Conservation (phyloP, 106 monocot genomes). For the Agapanthus africanus region DNA sequence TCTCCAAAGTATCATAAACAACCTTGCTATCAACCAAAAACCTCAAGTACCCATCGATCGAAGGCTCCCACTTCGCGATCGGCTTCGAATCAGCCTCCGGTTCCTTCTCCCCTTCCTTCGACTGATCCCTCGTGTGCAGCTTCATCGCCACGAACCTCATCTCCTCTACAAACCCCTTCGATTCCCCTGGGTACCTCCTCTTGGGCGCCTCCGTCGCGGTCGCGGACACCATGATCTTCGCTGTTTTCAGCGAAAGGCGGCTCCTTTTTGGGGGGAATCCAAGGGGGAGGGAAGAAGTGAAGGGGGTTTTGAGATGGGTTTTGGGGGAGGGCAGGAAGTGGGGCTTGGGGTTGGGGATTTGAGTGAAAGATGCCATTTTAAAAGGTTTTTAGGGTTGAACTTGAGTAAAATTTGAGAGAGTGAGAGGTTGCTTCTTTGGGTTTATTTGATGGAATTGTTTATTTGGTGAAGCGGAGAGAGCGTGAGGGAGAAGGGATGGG, state of each 20-base stretch:
- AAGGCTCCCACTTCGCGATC: slow-evolving; percentile 57
- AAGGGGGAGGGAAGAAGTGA: background rate
- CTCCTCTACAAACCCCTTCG: slow-evolving; percentile 62
- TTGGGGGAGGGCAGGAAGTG: background rate
- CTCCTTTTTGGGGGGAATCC: too few relatives aligned
- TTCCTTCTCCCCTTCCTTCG: slow-evolving; percentile 69
- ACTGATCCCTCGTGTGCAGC: slow-evolving; percentile 67
- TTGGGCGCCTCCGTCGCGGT: slow-evolving; percentile 28
- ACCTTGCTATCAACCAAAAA: slow-evolving; percentile 75
- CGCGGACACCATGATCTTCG: background rate
- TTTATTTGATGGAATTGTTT: too few relatives aligned
- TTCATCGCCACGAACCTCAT: slow-evolving; percentile 64
- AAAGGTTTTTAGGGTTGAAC: background rate
- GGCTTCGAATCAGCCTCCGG: slow-evolving; percentile 24
- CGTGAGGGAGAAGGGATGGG: too few relatives aligned
- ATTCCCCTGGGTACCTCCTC: slow-evolving; percentile 16
- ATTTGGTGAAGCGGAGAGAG: too few relatives aligned
- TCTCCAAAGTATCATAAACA: slow-evolving; percentile 61
- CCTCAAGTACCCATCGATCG: slow-evolving; percentile 51
- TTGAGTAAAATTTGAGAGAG: too few relatives aligned
- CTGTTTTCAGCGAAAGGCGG: too few relatives aligned
- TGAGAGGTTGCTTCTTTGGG: too few relatives aligned
- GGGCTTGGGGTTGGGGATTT: too few relatives aligned
- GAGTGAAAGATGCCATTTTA: background rate
- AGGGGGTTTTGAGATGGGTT: too few relatives aligned